A percentile compares a stretch with the other conserved stretches of the same genome.
phyloP scores from a whole-genome alignment of 768 basidiomycete species.

The Lyophyllum semitale region DNA sequence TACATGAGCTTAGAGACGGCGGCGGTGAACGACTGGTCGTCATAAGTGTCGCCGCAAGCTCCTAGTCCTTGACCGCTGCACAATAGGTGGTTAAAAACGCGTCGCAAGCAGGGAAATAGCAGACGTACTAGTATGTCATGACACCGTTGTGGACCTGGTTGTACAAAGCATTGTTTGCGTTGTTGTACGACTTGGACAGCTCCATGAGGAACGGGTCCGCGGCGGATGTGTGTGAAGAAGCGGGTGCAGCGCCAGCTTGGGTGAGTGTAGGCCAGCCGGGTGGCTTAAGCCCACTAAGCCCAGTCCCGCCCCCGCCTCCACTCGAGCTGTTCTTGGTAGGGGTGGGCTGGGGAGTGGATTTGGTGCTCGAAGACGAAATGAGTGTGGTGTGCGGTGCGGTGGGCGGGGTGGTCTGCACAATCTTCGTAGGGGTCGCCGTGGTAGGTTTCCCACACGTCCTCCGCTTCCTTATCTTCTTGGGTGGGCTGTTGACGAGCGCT shows the following conservation, averaged over 20 bases:
- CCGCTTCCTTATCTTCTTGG: slow-evolving; percentile 6
- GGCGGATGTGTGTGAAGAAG: slow-evolving; percentile 23
- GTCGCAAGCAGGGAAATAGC: background rate
- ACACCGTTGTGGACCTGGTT: slow-evolving; percentile 24
- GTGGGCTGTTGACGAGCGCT: background rate
- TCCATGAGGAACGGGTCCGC: slow-evolving; percentile 28
- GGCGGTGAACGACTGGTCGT: slow-evolving; percentile 30
- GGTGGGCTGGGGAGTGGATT: slow-evolving; percentile 4
- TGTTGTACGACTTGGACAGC: slow-evolving; percentile 29
- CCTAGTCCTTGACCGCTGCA: slow-evolving; percentile 29
- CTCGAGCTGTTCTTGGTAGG: slow-evolving; percentile 4
- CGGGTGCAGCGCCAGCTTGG: slow-evolving; percentile 21
- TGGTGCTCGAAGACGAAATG: background rate
- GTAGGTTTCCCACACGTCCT: slow-evolving; percentile 1
- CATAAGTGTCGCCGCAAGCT: slow-evolving; percentile 31
- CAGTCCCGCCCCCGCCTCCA: slow-evolving; percentile 8
- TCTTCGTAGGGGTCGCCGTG: background rate
- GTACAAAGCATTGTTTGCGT: slow-evolving; percentile 22
- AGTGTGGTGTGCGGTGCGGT: background rate
- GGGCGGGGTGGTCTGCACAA: background rate
- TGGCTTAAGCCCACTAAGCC: slow-evolving; percentile 20
- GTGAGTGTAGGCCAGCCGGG: slow-evolving; percentile 27
- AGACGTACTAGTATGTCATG: slow-evolving; percentile 34
- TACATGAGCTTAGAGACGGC: slow-evolving; percentile 28
- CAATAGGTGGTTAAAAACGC: slow-evolving; percentile 4